Evolutionary conservation across 2,329 filamentous ascomycete species (phyloP), one percentile per base, ranked within the genome.

Genomic region (Cytospora schulzeri): DNA sequence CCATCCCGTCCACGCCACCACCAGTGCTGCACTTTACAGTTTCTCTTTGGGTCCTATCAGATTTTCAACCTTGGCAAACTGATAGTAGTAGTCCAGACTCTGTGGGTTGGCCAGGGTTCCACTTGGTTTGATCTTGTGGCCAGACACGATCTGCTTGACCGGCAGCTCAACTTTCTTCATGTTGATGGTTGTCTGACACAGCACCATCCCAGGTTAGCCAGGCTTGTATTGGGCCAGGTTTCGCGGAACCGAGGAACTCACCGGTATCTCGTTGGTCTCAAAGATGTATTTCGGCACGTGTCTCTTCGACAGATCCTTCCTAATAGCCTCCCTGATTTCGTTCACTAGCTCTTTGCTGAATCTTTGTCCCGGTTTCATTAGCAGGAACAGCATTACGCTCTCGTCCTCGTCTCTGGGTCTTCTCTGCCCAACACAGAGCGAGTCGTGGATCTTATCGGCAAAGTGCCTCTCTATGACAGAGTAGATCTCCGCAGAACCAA

Each of bases 121-220:
- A 57, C 88, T 91, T 0, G 91, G 85, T 76, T 90, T 92, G 72
- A 95, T 85, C 28, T 78, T 85, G 70, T 88, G 86, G 0, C 91
- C 91, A 0, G 86, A 92, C 0, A 95, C 88, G 68, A 95, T 95
- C 72, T 91, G 89, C 78, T 95, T 95, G 33, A 95, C 89, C 0
- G 91, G 91, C 60, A 95, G 71, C 74, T 95, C 91, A 4, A 95
- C 91, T 75, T 95, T 95, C 75, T 95, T 95, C 57, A 91, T 76
- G 73, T 94, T 95, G 67, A 95, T 87, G 0, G 91, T 95, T 0
- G 88, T 91, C 87, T 92, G 31, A 19, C 24, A 22, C 53, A 26
- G 38, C 12, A 15, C 24, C 56, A 4, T 28, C 22, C n/a, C 35
- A 5, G 19, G 24, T 59, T 45, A 63, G 55, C 31, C 26, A 53